Conservation (phyloP, 2,329 filamentous ascomycete species). For the Pseudonectria foliicola region DNA sequence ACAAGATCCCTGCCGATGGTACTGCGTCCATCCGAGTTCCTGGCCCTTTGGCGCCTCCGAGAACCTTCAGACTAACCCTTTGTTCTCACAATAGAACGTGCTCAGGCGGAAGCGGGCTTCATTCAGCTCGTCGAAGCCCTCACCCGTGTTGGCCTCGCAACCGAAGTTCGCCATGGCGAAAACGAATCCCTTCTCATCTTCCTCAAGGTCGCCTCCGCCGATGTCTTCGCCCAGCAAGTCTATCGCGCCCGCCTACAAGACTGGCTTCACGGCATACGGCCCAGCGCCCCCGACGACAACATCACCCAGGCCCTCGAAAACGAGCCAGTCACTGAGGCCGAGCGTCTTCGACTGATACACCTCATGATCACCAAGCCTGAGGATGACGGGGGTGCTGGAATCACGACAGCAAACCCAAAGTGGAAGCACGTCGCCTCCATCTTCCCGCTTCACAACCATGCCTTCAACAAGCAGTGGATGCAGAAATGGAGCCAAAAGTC, state of each 20-base stretch:
- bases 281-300: constrained; percentile 67
- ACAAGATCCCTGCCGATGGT: constrained; percentile 64
- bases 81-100: constrained; percentile 45
- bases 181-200: constrained; percentile 74
- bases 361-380: constrained; percentile 69
- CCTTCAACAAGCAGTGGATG: constrained; percentile 69
- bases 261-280: constrained; percentile 84
- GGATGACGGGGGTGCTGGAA: constrained; percentile 71
- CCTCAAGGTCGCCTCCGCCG: constrained; percentile 67
- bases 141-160: constrained; percentile 71
- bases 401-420: constrained; percentile 59
- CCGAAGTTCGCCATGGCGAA: constrained; percentile 78
- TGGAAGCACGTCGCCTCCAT: constrained; percentile 69
- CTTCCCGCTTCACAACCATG: constrained; percentile 72
- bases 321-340: constrained; percentile 79
- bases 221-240: constrained; percentile 69
- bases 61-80: constrained; percentile 3
- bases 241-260: constrained; percentile 86
- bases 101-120: constrained; percentile 67
- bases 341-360: constrained; percentile 81
- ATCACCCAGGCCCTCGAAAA: constrained; percentile 59
- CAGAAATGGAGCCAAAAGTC: constrained; percentile 68
- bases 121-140: constrained; percentile 70
- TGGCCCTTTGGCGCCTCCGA: not conserved
- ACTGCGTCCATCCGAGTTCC: constrained; percentile 18